These are phyloP conservation scores for Aspergillus brunneoviolaceus DNA, from an alignment of 2,329 filamentous ascomycete genomes.

Conservation along the genomic window DNA sequence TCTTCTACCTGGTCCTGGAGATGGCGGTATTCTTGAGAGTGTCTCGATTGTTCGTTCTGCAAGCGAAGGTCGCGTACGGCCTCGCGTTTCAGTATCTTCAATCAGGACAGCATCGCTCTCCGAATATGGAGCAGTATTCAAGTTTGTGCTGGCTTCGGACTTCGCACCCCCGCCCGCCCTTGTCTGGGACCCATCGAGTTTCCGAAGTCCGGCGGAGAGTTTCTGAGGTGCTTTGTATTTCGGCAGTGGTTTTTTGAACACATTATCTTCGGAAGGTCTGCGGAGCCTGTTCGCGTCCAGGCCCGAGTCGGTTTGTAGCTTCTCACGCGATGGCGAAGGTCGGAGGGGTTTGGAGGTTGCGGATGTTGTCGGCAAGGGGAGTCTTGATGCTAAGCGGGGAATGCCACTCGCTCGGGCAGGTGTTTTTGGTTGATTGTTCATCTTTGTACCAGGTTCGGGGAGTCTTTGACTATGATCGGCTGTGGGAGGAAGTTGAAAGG, in stretches of 20 bases:
- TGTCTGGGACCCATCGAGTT: constrained; percentile 20
- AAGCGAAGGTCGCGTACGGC: constrained; percentile 45
- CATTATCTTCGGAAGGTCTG: constrained; percentile 39
- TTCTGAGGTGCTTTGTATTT: constrained; percentile 28
- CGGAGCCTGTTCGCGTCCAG: constrained; percentile 38
- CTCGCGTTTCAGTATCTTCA: constrained; percentile 25
- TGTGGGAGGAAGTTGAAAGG: neutral
- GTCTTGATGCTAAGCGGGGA: constrained; percentile 52
- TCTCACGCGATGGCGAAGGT: constrained; percentile 50
- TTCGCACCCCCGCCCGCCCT: constrained; percentile 21
- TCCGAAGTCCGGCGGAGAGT: constrained; percentile 16
- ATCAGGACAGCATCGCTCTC: constrained; percentile 18
- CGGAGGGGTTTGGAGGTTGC: constrained; percentile 44
- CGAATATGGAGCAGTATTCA: constrained; percentile 10
- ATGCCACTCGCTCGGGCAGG: constrained; percentile 40
- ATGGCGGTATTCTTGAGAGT: constrained; percentile 72
- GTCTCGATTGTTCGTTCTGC: constrained; percentile 86
- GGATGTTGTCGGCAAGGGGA: constrained; percentile 52
- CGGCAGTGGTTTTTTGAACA: constrained; percentile 37
- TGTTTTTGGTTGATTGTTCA: constrained; percentile 36
- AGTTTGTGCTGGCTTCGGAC: constrained; percentile 14
- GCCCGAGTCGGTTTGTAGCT: constrained; percentile 43
- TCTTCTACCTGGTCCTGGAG: constrained; percentile 67
- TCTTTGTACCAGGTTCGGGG: constrained; percentile 18
- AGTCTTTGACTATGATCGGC: neutral